Conservation (phyloP, 306 rosid species). For the Ammopiptanthus mongolicus region DNA sequence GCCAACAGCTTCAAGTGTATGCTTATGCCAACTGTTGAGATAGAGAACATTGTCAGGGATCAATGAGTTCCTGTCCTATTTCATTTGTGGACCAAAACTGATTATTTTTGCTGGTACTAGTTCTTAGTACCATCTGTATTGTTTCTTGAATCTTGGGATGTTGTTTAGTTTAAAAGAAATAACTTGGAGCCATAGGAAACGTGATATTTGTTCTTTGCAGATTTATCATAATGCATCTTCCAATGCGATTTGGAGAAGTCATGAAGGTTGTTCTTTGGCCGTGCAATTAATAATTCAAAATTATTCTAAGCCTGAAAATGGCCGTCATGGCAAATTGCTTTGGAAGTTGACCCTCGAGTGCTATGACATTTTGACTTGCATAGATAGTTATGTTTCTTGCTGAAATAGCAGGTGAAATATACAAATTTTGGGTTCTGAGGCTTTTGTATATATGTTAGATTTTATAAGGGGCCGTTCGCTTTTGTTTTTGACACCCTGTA, state of each 20-base stretch:
- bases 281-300: constrained; percentile 28
- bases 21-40: constrained; percentile 34
- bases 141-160: constrained; percentile 22
- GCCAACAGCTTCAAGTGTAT: constrained; percentile 33
- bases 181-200: constrained; percentile 26
- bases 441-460: constrained; percentile 31
- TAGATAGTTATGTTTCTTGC: constrained; percentile 17
- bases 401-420: constrained; percentile 2
- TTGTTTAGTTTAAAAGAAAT: constrained; percentile 14
- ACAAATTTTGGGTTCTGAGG: constrained; percentile 26
- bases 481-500: constrained; percentile 25
- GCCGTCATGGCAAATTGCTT: constrained; percentile 15
- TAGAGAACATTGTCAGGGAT: constrained; percentile 36
- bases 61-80: constrained; percentile 21
- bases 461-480: constrained; percentile 27
- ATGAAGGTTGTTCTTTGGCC: constrained; percentile 25
- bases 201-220: constrained; percentile 34
- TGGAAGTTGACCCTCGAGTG: constrained; percentile 26
- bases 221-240: constrained; percentile 39
- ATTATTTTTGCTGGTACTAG: constrained; percentile 36
- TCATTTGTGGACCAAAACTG: constrained; percentile 33
- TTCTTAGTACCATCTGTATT: constrained; percentile 16
- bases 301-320: constrained; percentile 5
- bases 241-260: constrained; percentile 29
- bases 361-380: not conserved